Evolutionary conservation across 1,139 yeast species (phyloP).

Genomic region (Zygosaccharomyces sapae): DNA sequence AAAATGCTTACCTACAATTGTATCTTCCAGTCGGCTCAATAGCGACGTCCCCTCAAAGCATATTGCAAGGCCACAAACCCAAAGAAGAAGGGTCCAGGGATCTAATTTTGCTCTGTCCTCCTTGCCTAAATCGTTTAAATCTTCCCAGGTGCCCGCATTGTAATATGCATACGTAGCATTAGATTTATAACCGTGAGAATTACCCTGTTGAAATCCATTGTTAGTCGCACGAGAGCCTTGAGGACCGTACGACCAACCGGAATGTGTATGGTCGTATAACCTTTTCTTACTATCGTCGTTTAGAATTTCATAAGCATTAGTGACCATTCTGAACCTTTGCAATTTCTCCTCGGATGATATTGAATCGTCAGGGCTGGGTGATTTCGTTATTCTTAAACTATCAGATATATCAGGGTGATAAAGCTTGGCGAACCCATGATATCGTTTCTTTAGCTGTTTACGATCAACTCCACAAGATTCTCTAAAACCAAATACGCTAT

Average conservation of each 20-base stretch:
- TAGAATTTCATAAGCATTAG: slow-evolving; percentile 69
- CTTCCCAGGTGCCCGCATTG: slow-evolving; percentile 75
- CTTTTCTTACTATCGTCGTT: slow-evolving; percentile 50
- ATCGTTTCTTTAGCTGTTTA: slow-evolving; percentile 48
- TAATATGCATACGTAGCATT: slow-evolving; percentile 42
- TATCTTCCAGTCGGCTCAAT: slow-evolving; percentile 35
- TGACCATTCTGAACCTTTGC: slow-evolving; percentile 63
- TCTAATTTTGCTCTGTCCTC: slow-evolving; percentile 26
- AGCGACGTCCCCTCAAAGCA: slow-evolving; percentile 41
- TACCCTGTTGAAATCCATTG: slow-evolving; percentile 25
- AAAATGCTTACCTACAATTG: slow-evolving; percentile 27
- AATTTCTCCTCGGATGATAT: slow-evolving; percentile 44
- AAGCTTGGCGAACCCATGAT: slow-evolving; percentile 63
- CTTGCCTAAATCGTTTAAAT: slow-evolving; percentile 35
- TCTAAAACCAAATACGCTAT: slow-evolving; percentile 59
- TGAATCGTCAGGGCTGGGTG: slow-evolving; percentile 16
- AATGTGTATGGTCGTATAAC: slow-evolving; percentile 43
- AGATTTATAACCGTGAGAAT: slow-evolving; percentile 26
- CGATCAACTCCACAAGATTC: slow-evolving; percentile 30
- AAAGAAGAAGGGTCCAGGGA: slow-evolving; percentile 27
- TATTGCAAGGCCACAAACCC: slow-evolving; percentile 29
- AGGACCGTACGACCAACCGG: slow-evolving; percentile 39
- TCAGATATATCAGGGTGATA: slow-evolving; percentile 79
- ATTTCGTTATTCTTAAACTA: slow-evolving; percentile 31
- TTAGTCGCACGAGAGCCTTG: slow-evolving; percentile 12